A percentile compares a stretch with the other conserved stretches of the same genome.
These are phyloP conservation scores for Schwanniomyces etchellsii DNA, from an alignment of 1,139 yeast species.

Conservation along the genomic window DNA sequence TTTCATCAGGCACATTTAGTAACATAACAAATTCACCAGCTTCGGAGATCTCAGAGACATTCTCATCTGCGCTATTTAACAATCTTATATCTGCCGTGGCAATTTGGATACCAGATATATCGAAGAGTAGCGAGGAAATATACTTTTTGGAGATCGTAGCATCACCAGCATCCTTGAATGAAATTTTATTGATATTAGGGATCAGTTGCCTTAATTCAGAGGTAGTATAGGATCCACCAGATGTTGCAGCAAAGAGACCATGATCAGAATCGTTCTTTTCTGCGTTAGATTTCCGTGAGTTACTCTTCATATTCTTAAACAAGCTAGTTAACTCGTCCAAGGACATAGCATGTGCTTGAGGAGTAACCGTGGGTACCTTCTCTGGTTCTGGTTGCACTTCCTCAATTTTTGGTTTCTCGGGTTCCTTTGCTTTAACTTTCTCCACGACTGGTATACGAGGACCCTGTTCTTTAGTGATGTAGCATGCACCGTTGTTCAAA, in stretches of 20 bases:
- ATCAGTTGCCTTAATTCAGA: slow-evolving; percentile 27
- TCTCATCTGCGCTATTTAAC: too few species aligned
- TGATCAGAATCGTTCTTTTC: background rate
- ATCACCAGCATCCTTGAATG: slow-evolving; percentile 8
- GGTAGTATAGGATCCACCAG: slow-evolving; percentile 17
- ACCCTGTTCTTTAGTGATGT: slow-evolving; percentile 47
- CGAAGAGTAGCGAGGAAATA: slow-evolving; percentile 20
- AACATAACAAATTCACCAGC: slow-evolving; percentile 29
- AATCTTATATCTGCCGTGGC: slow-evolving; percentile 17
- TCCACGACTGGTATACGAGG: slow-evolving; percentile 62
- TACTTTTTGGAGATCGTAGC: slow-evolving; percentile 25
- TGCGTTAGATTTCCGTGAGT: background rate
- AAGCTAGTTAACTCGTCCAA: slow-evolving; percentile 34
- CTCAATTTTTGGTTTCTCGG: slow-evolving; percentile 7
- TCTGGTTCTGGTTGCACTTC: slow-evolving; percentile 6
- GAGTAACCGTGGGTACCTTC: slow-evolving; percentile 1
- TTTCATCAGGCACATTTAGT: slow-evolving; percentile 20
- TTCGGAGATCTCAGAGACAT: slow-evolving; percentile 17
- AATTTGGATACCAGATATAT: slow-evolving; percentile 27
- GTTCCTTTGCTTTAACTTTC: slow-evolving; percentile 10
- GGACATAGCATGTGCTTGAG: slow-evolving; percentile 24
- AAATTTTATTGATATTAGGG: slow-evolving; percentile 22
- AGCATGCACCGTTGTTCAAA: slow-evolving; percentile 66
- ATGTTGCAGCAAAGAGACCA: background rate
- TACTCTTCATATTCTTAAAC: slow-evolving; percentile 36